Percentiles rank a stretch among this genome's conserved stretches.
These are phyloP conservation scores for Penicillium daleae DNA, from an alignment of 495 filamentous ascomycete species.

Conservation along the genomic window DNA sequence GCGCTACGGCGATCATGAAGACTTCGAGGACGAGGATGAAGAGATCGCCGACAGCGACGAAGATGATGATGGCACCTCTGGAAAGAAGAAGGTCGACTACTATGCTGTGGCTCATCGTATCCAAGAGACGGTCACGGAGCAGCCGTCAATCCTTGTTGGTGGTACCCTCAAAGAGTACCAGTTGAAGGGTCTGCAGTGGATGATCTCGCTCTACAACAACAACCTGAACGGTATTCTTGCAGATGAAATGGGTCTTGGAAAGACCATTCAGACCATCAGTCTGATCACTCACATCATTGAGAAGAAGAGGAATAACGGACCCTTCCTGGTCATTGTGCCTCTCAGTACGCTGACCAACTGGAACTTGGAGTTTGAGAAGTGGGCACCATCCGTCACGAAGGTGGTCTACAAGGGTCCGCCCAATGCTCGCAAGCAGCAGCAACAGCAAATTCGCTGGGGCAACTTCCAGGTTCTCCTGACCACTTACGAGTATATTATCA, in stretches of 20 bases:
- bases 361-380: constrained; percentile 98
- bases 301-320: constrained; percentile 88
- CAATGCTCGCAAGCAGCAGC: constrained; percentile 83
- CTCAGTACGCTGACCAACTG: constrained; percentile 97
- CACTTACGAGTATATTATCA: constrained; percentile 99
- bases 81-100: constrained; percentile 85
- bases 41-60: constrained; percentile 67
- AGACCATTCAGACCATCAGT: constrained; percentile 99
- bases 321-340: constrained; percentile 95
- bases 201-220: constrained; percentile 99
- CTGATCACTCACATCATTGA: constrained; percentile 96
- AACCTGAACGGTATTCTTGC: constrained; percentile 98
- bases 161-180: constrained; percentile 97
- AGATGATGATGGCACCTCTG: constrained; percentile 70
- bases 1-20: constrained; percentile 69
- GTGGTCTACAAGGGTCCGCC: constrained; percentile 98
- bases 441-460: constrained; percentile 91
- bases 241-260: constrained; percentile 99
- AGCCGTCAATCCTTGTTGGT: constrained; percentile 85
- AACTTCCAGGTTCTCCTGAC: constrained; percentile 95
- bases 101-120: constrained; percentile 96
- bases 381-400: constrained; percentile 83
- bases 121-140: constrained; percentile 83
- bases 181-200: constrained; percentile 97
- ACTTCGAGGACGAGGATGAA: constrained; percentile 66